These are phyloP conservation scores for Verticillium dahliae DNA, from an alignment of 2,329 filamentous ascomycete species.

Conservation along the genomic window DNA sequence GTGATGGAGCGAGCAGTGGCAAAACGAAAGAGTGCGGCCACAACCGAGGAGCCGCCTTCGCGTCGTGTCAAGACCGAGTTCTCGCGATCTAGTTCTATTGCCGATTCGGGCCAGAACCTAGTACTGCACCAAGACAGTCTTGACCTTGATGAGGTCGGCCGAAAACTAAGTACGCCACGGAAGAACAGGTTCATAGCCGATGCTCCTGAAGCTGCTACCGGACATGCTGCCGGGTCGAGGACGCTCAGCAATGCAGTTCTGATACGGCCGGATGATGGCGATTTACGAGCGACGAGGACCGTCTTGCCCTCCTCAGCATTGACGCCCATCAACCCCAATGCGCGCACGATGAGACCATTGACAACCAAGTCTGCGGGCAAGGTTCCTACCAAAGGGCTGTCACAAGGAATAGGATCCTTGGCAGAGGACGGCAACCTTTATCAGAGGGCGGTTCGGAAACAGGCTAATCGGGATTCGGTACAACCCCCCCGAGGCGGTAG, in stretches of 20 bases:
- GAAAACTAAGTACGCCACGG: constrained; percentile 34
- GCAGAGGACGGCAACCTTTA: constrained; percentile 41
- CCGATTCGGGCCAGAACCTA: constrained; percentile 16
- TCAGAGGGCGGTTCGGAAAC: constrained; percentile 5
- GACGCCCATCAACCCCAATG: constrained; percentile 29
- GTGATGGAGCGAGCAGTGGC: constrained; percentile 42
- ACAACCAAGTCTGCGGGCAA: constrained; percentile 13
- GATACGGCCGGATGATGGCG: constrained; percentile 4
- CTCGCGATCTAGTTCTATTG: constrained; percentile 19
- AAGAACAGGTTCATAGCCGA: constrained; percentile 16
- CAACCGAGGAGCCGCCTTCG: constrained; percentile 14
- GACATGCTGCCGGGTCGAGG: neutral
- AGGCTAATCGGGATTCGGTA: constrained; percentile 7
- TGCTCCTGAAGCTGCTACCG: neutral
- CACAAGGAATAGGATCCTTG: constrained; percentile 32
- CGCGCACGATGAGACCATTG: constrained; percentile 14
- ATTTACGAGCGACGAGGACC: neutral
- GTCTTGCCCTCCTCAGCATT: constrained; percentile 20
- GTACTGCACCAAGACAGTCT: constrained; percentile 43
- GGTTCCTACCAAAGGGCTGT: constrained; percentile 17
- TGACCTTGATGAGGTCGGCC: constrained; percentile 48
- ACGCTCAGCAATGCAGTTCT: neutral
- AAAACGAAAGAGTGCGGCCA: constrained; percentile 32
- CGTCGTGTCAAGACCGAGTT: constrained; percentile 37
- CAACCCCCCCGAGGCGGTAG: constrained; percentile 14